phyloP scores from a whole-genome alignment of 345 rosid species.

The Dimocarpus longan region DNA sequence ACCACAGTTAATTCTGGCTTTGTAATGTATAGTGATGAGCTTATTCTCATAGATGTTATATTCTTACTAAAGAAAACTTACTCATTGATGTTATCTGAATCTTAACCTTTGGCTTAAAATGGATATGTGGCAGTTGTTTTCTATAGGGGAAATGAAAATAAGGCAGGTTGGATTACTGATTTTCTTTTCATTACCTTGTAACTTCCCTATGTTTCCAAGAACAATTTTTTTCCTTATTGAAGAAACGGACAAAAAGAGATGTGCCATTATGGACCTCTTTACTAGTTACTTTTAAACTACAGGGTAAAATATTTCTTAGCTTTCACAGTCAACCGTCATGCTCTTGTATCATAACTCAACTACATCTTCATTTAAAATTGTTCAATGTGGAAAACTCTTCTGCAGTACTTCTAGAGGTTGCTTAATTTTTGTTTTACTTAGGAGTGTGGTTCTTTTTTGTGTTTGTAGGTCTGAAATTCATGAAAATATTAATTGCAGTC shows the following conservation, averaged over 20 bases:
- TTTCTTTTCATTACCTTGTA: too few species aligned
- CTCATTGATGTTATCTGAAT: not conserved
- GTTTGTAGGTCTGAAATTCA: conserved; percentile 86
- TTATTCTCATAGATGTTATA: not conserved
- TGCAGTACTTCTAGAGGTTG: not conserved
- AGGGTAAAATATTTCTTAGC: not conserved
- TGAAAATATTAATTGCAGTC: conserved; percentile 75
- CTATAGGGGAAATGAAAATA: too few species aligned
- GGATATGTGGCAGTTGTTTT: too few species aligned
- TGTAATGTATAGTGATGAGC: not conserved
- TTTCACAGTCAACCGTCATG: not conserved
- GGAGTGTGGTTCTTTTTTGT: not conserved
- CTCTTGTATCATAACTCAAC: not conserved
- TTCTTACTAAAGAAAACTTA: not conserved
- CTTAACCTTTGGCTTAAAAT: not conserved
- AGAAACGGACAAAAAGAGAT: not conserved
- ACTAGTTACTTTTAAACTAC: not conserved
- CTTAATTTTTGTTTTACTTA: not conserved
- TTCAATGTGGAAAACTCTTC: not conserved
- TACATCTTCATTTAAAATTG: not conserved
- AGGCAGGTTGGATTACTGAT: too few species aligned
- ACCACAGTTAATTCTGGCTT: not conserved
- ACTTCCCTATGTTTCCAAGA: too few species aligned
- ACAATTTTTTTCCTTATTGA: not conserved
- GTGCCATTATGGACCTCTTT: not conserved